Base-by-base conservation (phyloP, 257 asterid species). In the Avicennia marina region DNA sequence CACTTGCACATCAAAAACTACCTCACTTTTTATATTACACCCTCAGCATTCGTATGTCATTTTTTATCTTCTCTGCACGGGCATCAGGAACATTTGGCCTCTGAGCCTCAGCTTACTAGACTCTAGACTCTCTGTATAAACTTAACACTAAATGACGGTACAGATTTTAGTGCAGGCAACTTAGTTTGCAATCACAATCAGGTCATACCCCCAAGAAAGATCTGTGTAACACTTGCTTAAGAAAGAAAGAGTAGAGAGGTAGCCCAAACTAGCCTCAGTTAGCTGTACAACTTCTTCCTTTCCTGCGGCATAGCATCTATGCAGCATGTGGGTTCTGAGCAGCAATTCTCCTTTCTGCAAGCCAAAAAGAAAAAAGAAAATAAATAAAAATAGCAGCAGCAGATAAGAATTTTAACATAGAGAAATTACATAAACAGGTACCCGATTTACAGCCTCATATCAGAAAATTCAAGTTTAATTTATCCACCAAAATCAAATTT, bases 261-360 rank as follows among this genome's bases (percentile, higher is more conserved):
- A 75, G 83, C 81, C 80, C 89, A 80, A 80, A 83, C 94, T 83
- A 78, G 82, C 94, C 94, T 83, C 80, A 51, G 85, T 84, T 79
- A 84, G 87, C 90, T 84, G 94, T 84, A 84, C 94, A 84, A 66
- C 71, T 56, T 63, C 79, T 57, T 66, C 53, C 75, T 60, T 75
- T 56, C 81, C 80, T 71, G 58, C 43, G 4, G 43, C 63, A 31
- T 4, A 6, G 43, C 63, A 31, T 4, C 66, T 67, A 75, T 10
- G 70, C 74, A 12, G 73, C 58, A 21, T 68, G 61, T 31, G 64
- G 58, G 64, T 58, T 40, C 66, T 70, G 80, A 40, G 90, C 83
- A 19, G 80, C 87, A 11, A 72, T 79, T 66, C 91, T 77, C 75
- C 87, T 75, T 66, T 83, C 91, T 83, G 71, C n/a, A n/a, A n/a